These are phyloP conservation scores for Metschnikowia proteae DNA, from an alignment of 805 yeast species.

Conservation along the genomic window DNA sequence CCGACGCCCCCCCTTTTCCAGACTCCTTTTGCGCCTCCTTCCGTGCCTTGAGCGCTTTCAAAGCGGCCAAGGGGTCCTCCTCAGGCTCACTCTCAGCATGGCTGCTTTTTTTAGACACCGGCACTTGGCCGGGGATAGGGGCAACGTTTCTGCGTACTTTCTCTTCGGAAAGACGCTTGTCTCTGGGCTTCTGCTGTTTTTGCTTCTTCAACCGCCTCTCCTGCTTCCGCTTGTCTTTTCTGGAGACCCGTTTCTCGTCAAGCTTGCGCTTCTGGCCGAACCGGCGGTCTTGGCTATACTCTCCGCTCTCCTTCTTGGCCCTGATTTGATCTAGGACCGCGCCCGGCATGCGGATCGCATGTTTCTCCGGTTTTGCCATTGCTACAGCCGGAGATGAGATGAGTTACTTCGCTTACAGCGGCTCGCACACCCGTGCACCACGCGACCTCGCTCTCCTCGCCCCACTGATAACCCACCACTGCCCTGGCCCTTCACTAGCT, in stretches of 20 bases:
- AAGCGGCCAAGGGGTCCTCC: conserved; percentile 16
- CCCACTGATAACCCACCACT: too few species aligned
- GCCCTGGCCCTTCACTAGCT: too few species aligned
- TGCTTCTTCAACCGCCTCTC: conserved; percentile 32
- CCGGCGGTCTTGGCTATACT: conserved; percentile 35
- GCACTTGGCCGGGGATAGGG: too few species aligned
- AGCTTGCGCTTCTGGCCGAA: conserved; percentile 24
- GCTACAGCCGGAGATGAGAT: conserved; percentile 6
- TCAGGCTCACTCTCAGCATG: conserved; percentile 17
- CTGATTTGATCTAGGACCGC: conserved; percentile 49
- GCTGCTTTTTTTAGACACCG: background rate
- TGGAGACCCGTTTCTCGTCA: conserved; percentile 20
- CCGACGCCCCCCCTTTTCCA: background rate
- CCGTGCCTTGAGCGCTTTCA: conserved; percentile 18
- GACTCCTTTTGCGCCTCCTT: conserved; percentile 6
- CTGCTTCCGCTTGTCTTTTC: conserved; percentile 36
- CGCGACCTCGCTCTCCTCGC: background rate
- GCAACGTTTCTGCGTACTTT: background rate
- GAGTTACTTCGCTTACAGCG: background rate
- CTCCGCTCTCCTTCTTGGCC: conserved; percentile 40
- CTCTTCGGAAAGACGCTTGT: background rate
- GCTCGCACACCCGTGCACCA: conserved; percentile 2
- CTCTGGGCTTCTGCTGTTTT: conserved; percentile 14
- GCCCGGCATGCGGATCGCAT: conserved; percentile 57
- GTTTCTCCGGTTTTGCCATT: conserved; percentile 22